Conservation (phyloP, 2,329 filamentous ascomycete genomes). For the Pseudogymnoascus sp. region DNA sequence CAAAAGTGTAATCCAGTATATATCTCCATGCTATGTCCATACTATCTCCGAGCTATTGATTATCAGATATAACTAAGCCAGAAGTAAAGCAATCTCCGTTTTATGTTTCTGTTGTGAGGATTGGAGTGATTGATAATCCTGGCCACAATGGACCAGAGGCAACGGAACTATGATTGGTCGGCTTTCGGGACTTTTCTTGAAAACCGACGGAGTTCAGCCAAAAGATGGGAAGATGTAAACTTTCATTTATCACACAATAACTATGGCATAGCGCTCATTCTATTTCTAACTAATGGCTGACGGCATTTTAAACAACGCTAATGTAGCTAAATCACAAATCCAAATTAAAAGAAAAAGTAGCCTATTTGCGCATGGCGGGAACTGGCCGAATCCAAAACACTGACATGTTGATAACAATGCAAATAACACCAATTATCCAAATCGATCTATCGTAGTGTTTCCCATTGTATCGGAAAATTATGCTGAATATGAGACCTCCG, state of each 20-base stretch:
- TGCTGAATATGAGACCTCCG: conserved; percentile 73
- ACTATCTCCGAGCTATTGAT: background rate
- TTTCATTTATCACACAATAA: background rate
- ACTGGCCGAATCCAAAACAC: conserved; percentile 55
- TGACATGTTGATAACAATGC: conserved; percentile 58
- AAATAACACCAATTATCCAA: conserved; percentile 73
- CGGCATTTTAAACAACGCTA: background rate
- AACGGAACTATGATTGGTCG: background rate
- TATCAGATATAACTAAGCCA: background rate
- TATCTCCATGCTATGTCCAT: background rate
- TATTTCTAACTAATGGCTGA: background rate
- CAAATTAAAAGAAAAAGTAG: background rate
- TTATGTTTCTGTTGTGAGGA: background rate
- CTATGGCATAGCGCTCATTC: background rate
- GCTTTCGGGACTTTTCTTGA: background rate
- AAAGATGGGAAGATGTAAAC: background rate
- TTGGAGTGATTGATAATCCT: background rate
- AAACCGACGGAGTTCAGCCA: background rate
- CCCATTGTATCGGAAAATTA: conserved; percentile 70
- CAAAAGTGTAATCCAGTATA: background rate
- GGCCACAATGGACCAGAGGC: background rate
- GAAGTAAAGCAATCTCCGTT: background rate
- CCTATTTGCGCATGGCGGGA: conserved; percentile 30
- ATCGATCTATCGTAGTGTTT: conserved; percentile 60
- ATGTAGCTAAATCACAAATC: background rate